Conservation (phyloP, 2,329 filamentous ascomycete species). For the Hypomyces rosellus region DNA sequence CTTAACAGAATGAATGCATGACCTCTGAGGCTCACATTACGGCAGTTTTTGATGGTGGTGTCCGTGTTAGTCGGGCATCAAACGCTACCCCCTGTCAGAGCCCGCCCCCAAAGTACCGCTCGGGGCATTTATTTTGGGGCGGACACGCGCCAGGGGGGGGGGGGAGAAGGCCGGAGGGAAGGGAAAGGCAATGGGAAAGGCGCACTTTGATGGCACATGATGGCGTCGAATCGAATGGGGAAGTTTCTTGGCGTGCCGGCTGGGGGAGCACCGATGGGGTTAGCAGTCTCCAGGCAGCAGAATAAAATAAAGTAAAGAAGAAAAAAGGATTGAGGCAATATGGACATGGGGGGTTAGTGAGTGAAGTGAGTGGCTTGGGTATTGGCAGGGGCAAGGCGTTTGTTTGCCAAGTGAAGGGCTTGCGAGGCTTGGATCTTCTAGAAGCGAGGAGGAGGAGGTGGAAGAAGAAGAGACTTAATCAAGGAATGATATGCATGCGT, state of each 20-base stretch:
- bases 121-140: not conserved
- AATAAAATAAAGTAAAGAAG: slow-evolving; percentile 11
- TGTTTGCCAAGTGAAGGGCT: too few species aligned
- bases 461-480: too few species aligned
- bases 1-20: too few species aligned
- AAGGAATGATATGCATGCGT: too few species aligned
- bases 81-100: too few species aligned
- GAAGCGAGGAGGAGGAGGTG: too few species aligned
- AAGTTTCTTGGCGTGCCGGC: slow-evolving; percentile 1
- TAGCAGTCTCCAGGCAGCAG: slow-evolving; percentile 11
- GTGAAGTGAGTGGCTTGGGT: too few species aligned
- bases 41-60: too few species aligned
- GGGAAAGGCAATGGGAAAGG: slow-evolving; percentile 1
- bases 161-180: slow-evolving; percentile 1
- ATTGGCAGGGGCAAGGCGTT: not conserved
- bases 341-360: too few species aligned
- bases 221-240: slow-evolving; percentile 8
- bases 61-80: too few species aligned
- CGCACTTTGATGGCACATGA: not conserved
- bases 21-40: too few species aligned
- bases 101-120: not conserved
- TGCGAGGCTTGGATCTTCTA: too few species aligned
- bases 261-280: slow-evolving; percentile 3
- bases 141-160: not conserved
- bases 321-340: not conserved